Percentiles rank a stretch among this genome's conserved stretches.
phyloP scores from a whole-genome alignment of 805 yeast species.

The Geotrichum ghanense region DNA sequence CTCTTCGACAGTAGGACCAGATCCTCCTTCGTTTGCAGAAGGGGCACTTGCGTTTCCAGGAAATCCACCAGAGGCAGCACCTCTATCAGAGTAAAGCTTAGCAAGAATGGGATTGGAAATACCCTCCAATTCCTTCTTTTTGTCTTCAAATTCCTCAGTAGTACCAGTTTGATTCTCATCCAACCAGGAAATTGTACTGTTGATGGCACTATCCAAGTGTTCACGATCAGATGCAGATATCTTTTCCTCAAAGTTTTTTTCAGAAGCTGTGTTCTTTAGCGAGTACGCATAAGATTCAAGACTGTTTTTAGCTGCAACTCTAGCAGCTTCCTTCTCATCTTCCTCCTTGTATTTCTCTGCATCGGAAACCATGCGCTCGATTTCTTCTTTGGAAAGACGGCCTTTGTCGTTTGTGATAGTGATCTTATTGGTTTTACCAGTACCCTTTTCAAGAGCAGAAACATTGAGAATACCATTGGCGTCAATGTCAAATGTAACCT shows the following conservation, averaged over 20 bases:
- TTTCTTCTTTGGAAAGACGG: conserved; percentile 90
- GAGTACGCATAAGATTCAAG: conserved; percentile 90
- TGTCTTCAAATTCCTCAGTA: conserved; percentile 78
- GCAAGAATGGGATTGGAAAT: conserved; percentile 91
- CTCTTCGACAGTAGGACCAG: conserved; percentile 52
- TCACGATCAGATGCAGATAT: conserved; percentile 11
- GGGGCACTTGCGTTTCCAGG: conserved; percentile 37
- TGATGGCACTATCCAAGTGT: conserved; percentile 9
- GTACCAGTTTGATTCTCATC: conserved; percentile 85
- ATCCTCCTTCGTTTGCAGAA: conserved; percentile 26
- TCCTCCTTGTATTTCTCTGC: conserved; percentile 94
- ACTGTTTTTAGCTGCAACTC: conserved; percentile 86
- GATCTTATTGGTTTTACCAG: conserved; percentile 91
- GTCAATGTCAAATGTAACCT: conserved; percentile 89
- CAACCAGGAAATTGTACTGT: conserved; percentile 42
- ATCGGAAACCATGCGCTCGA: conserved; percentile 92
- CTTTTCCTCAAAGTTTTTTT: conserved; percentile 59
- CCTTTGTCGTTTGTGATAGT: conserved; percentile 97
- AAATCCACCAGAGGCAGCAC: conserved; percentile 49
- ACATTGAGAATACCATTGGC: conserved; percentile 94
- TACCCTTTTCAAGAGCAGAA: conserved; percentile 90
- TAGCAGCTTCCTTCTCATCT: conserved; percentile 83
- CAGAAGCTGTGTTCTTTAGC: conserved; percentile 66
- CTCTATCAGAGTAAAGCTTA: conserved; percentile 77
- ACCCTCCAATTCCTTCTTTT: conserved; percentile 88